These are phyloP conservation scores for Maudiozyma turicensis DNA, from an alignment of 805 yeast species.

Conservation along the genomic window DNA sequence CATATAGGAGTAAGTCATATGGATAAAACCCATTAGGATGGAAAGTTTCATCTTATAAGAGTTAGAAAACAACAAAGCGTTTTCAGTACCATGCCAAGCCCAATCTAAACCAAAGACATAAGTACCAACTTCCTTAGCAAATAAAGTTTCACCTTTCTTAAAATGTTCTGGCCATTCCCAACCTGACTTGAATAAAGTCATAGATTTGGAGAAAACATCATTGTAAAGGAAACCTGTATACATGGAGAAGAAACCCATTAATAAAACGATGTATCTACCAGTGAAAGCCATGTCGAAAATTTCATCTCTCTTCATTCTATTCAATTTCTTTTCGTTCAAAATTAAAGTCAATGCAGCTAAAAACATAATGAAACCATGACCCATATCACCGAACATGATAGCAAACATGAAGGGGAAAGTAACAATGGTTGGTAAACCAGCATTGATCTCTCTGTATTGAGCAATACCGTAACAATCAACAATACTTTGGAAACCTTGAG, in stretches of 20 bases:
- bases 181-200: slow-evolving; percentile 59
- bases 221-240: slow-evolving; percentile 68
- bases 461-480: slow-evolving; percentile 75
- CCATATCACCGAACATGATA: slow-evolving; percentile 75
- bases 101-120: slow-evolving; percentile 61
- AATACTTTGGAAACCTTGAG: slow-evolving; percentile 58
- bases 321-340: slow-evolving; percentile 42
- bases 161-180: slow-evolving; percentile 56
- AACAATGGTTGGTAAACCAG: slow-evolving; percentile 63
- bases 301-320: slow-evolving; percentile 55
- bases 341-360: slow-evolving; percentile 48
- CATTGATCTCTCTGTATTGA: slow-evolving; percentile 64
- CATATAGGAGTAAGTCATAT: slow-evolving; percentile 62
- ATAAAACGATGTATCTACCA: slow-evolving; percentile 57
- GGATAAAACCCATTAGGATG: slow-evolving; percentile 63
- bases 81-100: slow-evolving; percentile 77
- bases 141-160: slow-evolving; percentile 40
- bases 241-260: slow-evolving; percentile 67
- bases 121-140: slow-evolving; percentile 40
- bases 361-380: slow-evolving; percentile 60
- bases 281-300: slow-evolving; percentile 68
- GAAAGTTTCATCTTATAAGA: slow-evolving; percentile 73
- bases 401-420: slow-evolving; percentile 81
- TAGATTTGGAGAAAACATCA: slow-evolving; percentile 60
- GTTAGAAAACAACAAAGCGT: slow-evolving; percentile 56